Conservation (phyloP, 202 grass and related monocot species). For the Cymbopogon flexuosus region DNA sequence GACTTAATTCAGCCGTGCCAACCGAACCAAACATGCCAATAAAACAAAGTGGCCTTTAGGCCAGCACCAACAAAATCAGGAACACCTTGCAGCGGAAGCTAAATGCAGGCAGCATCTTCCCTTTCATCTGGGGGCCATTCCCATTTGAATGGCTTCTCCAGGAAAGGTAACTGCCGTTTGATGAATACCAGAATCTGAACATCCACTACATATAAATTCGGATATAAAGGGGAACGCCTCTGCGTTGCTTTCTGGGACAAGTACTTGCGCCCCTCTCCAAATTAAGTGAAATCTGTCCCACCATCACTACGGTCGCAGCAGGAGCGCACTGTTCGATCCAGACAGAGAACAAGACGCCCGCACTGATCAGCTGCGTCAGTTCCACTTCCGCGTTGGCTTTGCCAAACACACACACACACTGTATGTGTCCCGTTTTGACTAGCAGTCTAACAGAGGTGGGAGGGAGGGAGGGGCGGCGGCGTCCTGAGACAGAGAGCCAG, state of each 20-base stretch:
- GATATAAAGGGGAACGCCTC: not conserved
- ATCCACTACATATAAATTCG: not conserved
- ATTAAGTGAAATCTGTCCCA: not conserved
- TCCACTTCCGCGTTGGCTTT: not conserved
- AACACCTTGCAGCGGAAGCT: not conserved
- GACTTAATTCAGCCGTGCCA: not conserved
- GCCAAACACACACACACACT: too few relatives aligned
- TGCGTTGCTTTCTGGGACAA: not conserved
- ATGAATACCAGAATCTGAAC: not conserved
- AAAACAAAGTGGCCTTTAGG: not conserved
- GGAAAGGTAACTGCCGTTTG: not conserved
- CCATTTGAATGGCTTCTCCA: not conserved
- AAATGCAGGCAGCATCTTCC: not conserved
- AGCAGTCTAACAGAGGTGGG: not conserved
- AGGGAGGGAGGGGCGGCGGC: too few relatives aligned
- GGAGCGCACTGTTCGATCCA: not conserved
- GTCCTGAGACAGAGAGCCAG: too few relatives aligned
- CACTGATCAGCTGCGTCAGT: not conserved
- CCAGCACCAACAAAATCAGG: not conserved
- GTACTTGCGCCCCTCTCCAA: not conserved
- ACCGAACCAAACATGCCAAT: not conserved
- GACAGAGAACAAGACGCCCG: not conserved
- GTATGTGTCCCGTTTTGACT: too few relatives aligned
- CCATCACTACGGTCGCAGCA: not conserved
- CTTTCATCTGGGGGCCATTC: not conserved